Conservation (phyloP, 2,329 filamentous ascomycete genomes). For the Lecanicillium sp. region DNA sequence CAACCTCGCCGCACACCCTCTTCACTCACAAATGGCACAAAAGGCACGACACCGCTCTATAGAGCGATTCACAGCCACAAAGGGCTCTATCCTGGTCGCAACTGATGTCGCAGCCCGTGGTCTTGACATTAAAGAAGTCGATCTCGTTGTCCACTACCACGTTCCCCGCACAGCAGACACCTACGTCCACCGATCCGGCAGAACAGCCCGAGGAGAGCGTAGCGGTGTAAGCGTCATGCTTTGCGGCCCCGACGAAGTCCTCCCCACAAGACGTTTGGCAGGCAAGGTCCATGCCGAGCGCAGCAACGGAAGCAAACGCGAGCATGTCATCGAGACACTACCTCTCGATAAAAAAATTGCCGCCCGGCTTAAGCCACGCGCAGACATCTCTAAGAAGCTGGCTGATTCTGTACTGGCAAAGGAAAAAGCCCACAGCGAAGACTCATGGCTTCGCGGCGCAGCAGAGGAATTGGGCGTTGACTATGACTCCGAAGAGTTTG, state of each 20-base stretch:
- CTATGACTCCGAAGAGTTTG: conserved; percentile 83
- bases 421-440: conserved; percentile 75
- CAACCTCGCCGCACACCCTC: conserved; percentile 62
- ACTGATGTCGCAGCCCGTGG: conserved; percentile 92
- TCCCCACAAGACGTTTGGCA: conserved; percentile 72
- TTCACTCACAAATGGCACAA: conserved; percentile 93
- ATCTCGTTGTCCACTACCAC: conserved; percentile 91
- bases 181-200: conserved; percentile 91
- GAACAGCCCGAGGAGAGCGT: conserved; percentile 76
- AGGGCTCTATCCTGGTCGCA: conserved; percentile 68
- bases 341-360: conserved; percentile 78
- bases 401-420: conserved; percentile 78
- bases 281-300: conserved; percentile 73
- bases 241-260: conserved; percentile 85
- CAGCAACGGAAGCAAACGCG: conserved; percentile 29
- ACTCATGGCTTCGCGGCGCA: conserved; percentile 73
- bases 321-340: conserved; percentile 69
- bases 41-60: conserved; percentile 90
- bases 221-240: conserved; percentile 78
- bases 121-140: conserved; percentile 84
- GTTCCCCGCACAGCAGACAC: conserved; percentile 84
- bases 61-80: conserved; percentile 70
- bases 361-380: conserved; percentile 64
- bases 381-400: conserved; percentile 77
- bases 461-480: conserved; percentile 92